Conservation (phyloP, 2,329 filamentous ascomycete genomes). For the Helminthosporium solani region DNA sequence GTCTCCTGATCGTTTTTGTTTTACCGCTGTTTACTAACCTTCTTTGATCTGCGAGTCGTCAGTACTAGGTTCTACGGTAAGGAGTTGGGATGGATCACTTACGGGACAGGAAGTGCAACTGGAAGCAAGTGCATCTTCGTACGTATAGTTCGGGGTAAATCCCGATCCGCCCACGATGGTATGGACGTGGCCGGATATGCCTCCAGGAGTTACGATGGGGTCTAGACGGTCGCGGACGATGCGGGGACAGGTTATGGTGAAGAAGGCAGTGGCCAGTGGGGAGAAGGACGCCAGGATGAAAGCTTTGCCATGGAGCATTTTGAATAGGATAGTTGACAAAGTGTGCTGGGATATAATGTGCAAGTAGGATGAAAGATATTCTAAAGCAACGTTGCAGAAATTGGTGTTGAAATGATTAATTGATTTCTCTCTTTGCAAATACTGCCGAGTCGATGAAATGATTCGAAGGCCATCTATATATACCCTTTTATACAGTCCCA, state of each 20-base stretch:
- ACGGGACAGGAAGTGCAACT: slow-evolving; percentile 69
- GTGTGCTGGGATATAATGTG: no score
- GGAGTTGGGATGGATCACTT: not conserved
- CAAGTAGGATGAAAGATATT: no score
- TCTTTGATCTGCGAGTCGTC: slow-evolving; percentile 11
- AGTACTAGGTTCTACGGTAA: not conserved
- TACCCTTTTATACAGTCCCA: no score
- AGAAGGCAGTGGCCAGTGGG: slow-evolving; percentile 24
- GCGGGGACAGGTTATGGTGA: slow-evolving; percentile 32
- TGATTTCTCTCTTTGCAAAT: no score
- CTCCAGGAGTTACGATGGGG: slow-evolving; percentile 66
- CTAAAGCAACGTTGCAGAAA: no score
- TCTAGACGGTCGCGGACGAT: slow-evolving; percentile 57
- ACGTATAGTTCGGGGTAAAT: slow-evolving; percentile 64
- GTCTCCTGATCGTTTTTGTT: not conserved
- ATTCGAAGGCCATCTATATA: no score
- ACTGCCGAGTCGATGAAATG: no score
- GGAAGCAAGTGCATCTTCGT: slow-evolving; percentile 58
- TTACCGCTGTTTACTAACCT: not conserved
- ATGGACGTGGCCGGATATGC: slow-evolving; percentile 64
- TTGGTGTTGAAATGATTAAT: no score
- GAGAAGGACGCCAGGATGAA: slow-evolving; percentile 5
- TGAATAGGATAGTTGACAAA: not conserved
- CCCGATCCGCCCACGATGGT: slow-evolving; percentile 69
- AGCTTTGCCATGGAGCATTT: not conserved